Conservation (phyloP, 345 rosid species). For the Populus ilicifolia region DNA sequence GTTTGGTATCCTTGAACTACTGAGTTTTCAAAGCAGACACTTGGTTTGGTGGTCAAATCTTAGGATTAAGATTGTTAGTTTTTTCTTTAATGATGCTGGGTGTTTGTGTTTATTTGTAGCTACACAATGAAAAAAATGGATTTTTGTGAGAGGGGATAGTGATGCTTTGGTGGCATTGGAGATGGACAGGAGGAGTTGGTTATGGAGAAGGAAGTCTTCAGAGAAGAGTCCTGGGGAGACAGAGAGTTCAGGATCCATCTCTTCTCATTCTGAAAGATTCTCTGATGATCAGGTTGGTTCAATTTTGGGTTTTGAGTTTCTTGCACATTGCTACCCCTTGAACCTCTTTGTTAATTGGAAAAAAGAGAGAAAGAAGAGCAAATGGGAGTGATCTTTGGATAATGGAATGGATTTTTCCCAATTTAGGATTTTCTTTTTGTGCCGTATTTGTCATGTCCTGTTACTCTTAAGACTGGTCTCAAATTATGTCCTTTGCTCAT, state of each 20-base stretch:
- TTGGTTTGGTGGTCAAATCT: background rate
- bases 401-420: background rate
- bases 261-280: constrained; percentile 65
- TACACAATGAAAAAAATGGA: background rate
- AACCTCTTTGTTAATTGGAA: background rate
- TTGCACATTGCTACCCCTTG: background rate
- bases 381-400: background rate
- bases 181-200: constrained; percentile 76
- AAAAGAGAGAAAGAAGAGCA: background rate
- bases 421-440: background rate
- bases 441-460: background rate
- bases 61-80: background rate
- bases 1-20: background rate
- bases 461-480: background rate
- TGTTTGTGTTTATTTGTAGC: constrained; percentile 7
- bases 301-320: background rate
- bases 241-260: constrained; percentile 60
- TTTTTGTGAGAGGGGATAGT: background rate
- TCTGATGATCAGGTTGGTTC: constrained; percentile 62
- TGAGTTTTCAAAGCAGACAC: background rate
- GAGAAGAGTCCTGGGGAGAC: constrained; percentile 69
- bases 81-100: constrained; percentile 5
- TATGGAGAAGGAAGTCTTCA: constrained; percentile 65
- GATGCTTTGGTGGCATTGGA: constrained; percentile 16
- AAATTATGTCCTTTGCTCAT: background rate